These are phyloP conservation scores for Rosa chinensis DNA, from an alignment of 306 rosid genomes.

Conservation along the genomic window DNA sequence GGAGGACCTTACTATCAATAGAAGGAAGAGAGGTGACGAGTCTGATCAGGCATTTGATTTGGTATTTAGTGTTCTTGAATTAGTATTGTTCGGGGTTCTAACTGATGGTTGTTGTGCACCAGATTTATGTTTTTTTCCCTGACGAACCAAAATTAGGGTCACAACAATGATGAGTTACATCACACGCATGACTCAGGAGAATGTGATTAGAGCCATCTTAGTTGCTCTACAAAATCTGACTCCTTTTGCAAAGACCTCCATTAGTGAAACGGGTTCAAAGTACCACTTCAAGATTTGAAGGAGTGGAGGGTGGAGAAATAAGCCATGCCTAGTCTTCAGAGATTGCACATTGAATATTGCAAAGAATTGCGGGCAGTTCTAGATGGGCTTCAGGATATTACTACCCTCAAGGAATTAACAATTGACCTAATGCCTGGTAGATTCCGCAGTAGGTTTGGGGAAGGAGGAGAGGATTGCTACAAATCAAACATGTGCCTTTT, in stretches of 20 bases:
- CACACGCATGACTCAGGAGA: slow-evolving; percentile 68
- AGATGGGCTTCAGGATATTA: no score
- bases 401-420: no score
- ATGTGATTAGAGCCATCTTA: slow-evolving; percentile 60
- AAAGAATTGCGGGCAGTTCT: no score
- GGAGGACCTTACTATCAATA: slow-evolving; percentile 54
- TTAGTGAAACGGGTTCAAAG: no score
- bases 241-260: slow-evolving; percentile 43
- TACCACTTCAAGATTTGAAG: no score
- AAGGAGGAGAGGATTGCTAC: no score
- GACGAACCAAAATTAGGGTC: slow-evolving; percentile 60
- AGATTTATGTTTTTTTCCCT: slow-evolving; percentile 79
- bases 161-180: slow-evolving; percentile 51
- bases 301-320: no score
- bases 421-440: no score
- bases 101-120: slow-evolving; percentile 19
- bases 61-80: background rate
- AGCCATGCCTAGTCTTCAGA: no score
- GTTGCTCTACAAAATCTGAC: slow-evolving; percentile 63
- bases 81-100: background rate
- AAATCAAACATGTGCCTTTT: no score
- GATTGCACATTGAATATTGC: no score
- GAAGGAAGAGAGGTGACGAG: background rate
- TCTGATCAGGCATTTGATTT: background rate
- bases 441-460: no score